Evolutionary conservation across 495 filamentous ascomycete species (phyloP).

Genomic region (Thozetella sp.): DNA sequence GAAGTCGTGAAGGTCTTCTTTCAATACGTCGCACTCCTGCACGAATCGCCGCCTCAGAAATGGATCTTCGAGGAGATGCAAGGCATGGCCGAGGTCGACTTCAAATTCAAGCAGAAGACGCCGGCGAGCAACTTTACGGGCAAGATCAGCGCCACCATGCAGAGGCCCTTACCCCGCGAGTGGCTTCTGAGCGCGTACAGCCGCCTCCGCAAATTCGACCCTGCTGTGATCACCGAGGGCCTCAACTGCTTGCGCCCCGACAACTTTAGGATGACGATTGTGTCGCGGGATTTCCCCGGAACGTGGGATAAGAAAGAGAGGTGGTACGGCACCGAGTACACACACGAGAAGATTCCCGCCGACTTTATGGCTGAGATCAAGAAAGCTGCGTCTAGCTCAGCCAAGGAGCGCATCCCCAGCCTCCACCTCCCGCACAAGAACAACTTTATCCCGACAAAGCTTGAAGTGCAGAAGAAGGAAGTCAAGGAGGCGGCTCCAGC

Average conservation of each 20-base stretch:
- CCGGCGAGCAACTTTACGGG: constrained; percentile 88
- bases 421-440: constrained; percentile 92
- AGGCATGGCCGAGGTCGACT: constrained; percentile 87
- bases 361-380: constrained; percentile 73
- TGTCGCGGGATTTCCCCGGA: constrained; percentile 80
- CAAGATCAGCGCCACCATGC: constrained; percentile 81
- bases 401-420: constrained; percentile 61
- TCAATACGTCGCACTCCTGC: constrained; percentile 89
- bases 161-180: constrained; percentile 82
- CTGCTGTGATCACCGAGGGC: constrained; percentile 72
- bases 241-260: constrained; percentile 78
- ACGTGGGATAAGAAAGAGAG: constrained; percentile 88
- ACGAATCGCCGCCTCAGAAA: constrained; percentile 76
- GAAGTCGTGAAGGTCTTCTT: constrained; percentile 89
- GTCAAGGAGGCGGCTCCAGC: constrained; percentile 70
- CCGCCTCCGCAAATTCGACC: constrained; percentile 74
- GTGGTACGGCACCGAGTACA: constrained; percentile 98
- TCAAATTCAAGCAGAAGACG: constrained; percentile 91
- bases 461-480: constrained; percentile 94
- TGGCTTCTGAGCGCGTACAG: constrained; percentile 79
- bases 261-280: constrained; percentile 83
- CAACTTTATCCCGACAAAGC: constrained; percentile 91
- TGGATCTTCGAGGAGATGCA: constrained; percentile 95
- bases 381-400: constrained; percentile 58
- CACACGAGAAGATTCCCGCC: constrained; percentile 75